Evolutionary conservation across 1,139 yeast genomes (phyloP).

Genomic region (Citeromyces hawaiiensis): DNA sequence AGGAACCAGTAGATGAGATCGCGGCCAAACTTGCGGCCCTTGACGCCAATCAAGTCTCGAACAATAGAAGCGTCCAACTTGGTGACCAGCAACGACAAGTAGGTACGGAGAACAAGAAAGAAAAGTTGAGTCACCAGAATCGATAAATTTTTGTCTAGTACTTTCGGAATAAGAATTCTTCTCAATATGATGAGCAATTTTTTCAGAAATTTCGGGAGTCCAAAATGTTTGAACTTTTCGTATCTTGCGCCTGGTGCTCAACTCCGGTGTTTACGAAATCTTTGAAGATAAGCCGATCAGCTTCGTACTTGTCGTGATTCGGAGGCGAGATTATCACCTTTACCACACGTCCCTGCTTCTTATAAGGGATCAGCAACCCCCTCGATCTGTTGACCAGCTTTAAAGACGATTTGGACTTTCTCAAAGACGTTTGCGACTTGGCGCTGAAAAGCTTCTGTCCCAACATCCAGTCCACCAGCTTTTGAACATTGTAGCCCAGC

Average conservation of each 20-base stretch:
- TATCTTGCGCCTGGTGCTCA: neutral
- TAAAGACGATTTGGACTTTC: conserved; percentile 14
- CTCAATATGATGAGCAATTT: conserved; percentile 72
- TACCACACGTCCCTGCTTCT: conserved; percentile 20
- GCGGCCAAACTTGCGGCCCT: conserved; percentile 60
- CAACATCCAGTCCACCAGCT: neutral
- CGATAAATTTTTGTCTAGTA: conserved; percentile 55
- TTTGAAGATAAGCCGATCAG: conserved; percentile 52
- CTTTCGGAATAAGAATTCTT: conserved; percentile 58
- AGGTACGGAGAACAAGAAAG: conserved; percentile 71
- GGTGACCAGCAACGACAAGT: conserved; percentile 78
- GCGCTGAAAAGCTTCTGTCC: neutral
- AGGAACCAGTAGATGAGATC: conserved; percentile 80
- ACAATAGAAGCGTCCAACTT: conserved; percentile 88
- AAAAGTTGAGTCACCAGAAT: conserved; percentile 60
- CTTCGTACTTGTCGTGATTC: conserved; percentile 47
- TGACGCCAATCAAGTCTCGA: conserved; percentile 75
- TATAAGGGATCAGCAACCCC: conserved; percentile 39
- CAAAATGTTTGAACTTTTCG: neutral
- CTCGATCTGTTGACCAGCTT: conserved; percentile 20
- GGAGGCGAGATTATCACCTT: conserved; percentile 48
- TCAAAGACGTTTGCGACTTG: conserved; percentile 6
- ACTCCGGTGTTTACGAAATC: conserved; percentile 14
- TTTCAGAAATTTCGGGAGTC: conserved; percentile 54
- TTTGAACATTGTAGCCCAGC: neutral